Conservation (phyloP, 345 rosid species). For the Gossypium herbaceum region DNA sequence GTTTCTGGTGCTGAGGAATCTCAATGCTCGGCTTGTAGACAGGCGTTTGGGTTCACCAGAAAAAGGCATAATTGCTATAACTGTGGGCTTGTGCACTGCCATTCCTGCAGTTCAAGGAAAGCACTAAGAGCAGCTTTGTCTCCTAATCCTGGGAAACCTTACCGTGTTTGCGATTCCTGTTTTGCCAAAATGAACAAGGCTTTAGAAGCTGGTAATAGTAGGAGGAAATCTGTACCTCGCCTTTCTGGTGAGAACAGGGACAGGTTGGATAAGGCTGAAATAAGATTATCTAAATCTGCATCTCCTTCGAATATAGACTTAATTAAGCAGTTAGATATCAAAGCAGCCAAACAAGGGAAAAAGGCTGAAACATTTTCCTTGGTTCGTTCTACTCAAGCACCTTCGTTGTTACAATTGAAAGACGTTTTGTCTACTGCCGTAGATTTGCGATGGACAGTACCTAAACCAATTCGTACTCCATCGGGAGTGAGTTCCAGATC, state of each 20-base stretch:
- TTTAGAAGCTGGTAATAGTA: constrained; percentile 51
- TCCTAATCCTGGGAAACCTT: constrained; percentile 82
- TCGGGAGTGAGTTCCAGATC: constrained; percentile 91
- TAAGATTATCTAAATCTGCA: constrained; percentile 65
- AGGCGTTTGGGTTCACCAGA: constrained; percentile 87
- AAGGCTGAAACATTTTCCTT: constrained; percentile 71
- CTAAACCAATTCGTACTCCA: constrained; percentile 61
- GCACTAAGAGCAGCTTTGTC: constrained; percentile 77
- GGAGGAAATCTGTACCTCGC: constrained; percentile 68
- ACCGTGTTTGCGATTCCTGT: constrained; percentile 93
- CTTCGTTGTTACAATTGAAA: constrained; percentile 74
- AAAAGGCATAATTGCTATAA: constrained; percentile 95
- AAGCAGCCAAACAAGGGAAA: constrained; percentile 91
- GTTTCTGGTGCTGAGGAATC: constrained; percentile 88
- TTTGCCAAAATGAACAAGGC: constrained; percentile 65
- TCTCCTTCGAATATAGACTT: constrained; percentile 76
- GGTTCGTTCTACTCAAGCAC: constrained; percentile 66
- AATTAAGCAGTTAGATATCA: constrained; percentile 88
- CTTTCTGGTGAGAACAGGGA: constrained; percentile 93
- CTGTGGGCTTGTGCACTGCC: constrained; percentile 97
- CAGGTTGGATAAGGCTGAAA: constrained; percentile 76
- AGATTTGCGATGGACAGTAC: constrained; percentile 60
- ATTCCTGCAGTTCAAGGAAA: constrained; percentile 87
- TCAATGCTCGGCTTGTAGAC: constrained; percentile 91
- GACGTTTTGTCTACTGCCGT: constrained; percentile 62